Conservation (phyloP, 176 grass and related monocot genomes). For the Musa schizocarpa region DNA sequence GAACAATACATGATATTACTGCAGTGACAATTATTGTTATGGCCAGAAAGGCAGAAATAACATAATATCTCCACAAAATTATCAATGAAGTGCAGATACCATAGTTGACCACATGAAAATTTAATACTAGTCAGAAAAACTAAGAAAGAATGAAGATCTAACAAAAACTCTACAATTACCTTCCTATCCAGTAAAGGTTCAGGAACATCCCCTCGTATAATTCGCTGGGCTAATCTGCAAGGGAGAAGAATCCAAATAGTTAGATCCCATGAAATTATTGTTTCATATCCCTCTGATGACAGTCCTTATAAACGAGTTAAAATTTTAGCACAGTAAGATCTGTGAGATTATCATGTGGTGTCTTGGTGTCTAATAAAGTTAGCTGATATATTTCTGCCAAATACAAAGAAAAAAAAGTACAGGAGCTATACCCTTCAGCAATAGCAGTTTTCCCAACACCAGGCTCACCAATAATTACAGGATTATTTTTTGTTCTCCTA, state of each 20-base stretch:
- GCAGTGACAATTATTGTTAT: too few species aligned
- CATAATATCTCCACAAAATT: too few species aligned
- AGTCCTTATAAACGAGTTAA: neutral
- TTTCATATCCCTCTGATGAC: neutral
- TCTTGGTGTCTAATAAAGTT: neutral
- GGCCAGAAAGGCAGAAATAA: too few species aligned
- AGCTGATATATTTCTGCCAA: neutral
- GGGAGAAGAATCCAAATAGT: constrained; percentile 9
- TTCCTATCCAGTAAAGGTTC: constrained; percentile 78
- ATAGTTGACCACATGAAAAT: neutral
- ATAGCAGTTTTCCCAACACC: constrained; percentile 96
- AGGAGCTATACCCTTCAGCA: constrained; percentile 64
- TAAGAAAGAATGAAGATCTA: neutral
- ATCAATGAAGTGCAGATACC: neutral
- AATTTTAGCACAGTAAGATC: neutral
- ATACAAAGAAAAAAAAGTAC: neutral
- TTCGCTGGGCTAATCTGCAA: constrained; percentile 76
- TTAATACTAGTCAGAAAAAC: neutral
- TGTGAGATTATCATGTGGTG: too few species aligned
- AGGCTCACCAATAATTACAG: constrained; percentile 90
- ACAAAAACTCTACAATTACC: constrained; percentile 29
- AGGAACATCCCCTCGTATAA: constrained; percentile 91
- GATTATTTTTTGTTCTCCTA: constrained; percentile 97
- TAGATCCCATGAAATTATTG: neutral
- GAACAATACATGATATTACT: too few species aligned